Evolutionary conservation across 805 yeast genomes (phyloP), one percentile per base, ranked within the genome.

Genomic region (Zygosaccharomyces gambellarensis): DNA sequence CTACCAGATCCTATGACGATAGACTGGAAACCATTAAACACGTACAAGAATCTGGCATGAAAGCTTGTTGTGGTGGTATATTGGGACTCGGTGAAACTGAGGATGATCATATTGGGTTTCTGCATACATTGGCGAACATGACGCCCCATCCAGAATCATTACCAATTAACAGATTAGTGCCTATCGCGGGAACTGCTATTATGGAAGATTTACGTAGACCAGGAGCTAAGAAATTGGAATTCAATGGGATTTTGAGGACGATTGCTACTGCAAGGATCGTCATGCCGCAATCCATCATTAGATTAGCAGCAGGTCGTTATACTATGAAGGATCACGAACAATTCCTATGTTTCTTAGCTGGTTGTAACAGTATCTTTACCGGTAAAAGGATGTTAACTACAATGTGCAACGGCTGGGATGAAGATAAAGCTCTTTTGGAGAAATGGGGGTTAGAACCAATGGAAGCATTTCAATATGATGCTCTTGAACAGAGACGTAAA

Each of bases 401-500:
- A 3, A 80, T 82, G 81, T 85, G 92, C 63, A 83, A 80, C 56
- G 90, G 89, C 5, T 86, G 92, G 90, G 88, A 85, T 41, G 90
- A 85, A 58, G 94, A 86, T 62, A 83, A 76, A 50, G 75, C 67
- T 7, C 79, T 86, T 88, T 69, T 86, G 28, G 62, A 67, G 5
- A 80, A 76, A 58, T 86, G 90, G 90, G 94, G 94, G 0, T 56
- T 82, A 57, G 67, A 65, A 55, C 83, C 83, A 41, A 77, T 79
- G 82, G 68, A 74, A 58, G 71, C 78, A 51, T 77, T 75, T 42
- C 49, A 46, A 17, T 51, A 51, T 34, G 52, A 51, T 34, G 54
- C 52, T 23, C 47, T 48, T 17, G 54, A 48, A 41, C 51, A 45
- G 49, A 51, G 45, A 44, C 36, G 36, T 30, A 42, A 30, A 42